Evolutionary conservation across 495 filamentous ascomycete genomes (phyloP), one percentile per base, ranked within the genome.

Genomic region (Daldinia concentrica): DNA sequence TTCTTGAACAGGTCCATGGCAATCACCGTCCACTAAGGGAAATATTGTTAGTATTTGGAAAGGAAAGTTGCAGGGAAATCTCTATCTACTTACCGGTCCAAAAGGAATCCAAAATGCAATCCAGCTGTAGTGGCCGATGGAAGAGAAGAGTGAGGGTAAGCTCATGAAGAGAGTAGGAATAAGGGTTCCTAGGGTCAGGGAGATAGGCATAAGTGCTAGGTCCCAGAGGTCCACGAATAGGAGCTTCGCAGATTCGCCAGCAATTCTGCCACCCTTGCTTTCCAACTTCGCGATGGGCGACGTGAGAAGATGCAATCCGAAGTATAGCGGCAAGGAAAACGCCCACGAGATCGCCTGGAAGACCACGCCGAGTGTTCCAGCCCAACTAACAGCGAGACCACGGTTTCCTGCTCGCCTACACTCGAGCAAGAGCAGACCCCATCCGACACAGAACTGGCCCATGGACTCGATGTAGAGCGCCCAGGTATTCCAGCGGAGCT

Each of bases 21-120:
- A 17, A 80, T 58, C 11, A 80, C 30, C 0, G 81, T 88, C 76
- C 73, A 86, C 26, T 72, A 59, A 5, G 6, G 11, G 8, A 60
- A 17, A 57, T 51, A 30, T 17, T 7, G 32, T 70, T 34, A 70
- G 66, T 26, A 1, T 36, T 22, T 24, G 24, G 15, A 48, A 60
- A 26, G 12, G 15, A 48, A 60, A 26, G 12, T 0, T 57, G 24
- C 0, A 60, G 12, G n/a, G 5, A 0, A 43, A 59, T 30, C n/a
- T 27, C 2, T 43, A n/a, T 45, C 34, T 11, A 68, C 70, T 15
- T 54, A 72, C 70, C 54, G 85, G 69, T 0, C 89, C 89, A 76
- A 89, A 90, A 0, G 81, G 78, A 65, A 90, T 87, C 88, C 88
- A 90, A 56, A 87, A 51, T 0, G 88, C 86, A 56, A 89, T 86